Conservation (phyloP, 371 early-diverging fungal genomes). For the Spraguea lophii region DNA sequence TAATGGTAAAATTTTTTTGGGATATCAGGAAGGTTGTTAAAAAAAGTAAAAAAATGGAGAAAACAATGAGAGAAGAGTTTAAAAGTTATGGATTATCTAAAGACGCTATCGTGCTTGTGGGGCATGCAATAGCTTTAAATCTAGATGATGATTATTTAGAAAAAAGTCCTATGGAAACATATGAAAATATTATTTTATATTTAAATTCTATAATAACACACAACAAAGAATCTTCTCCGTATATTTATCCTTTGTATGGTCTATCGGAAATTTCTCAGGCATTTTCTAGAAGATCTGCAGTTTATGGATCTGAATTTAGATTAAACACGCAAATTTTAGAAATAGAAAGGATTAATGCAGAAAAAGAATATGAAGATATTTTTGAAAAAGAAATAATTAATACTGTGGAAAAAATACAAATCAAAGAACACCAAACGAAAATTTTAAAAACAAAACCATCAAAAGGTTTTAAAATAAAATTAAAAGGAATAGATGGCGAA, state of each 20-base stretch:
- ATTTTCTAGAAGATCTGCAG: conserved; percentile 63
- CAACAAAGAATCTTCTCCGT: conserved; percentile 61
- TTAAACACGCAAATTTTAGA: conserved; percentile 26
- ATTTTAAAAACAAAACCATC: not conserved
- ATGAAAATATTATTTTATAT: conserved; percentile 73
- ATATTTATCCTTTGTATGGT: conserved; percentile 94
- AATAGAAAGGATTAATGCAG: too few relatives aligned
- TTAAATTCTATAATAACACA: conserved; percentile 76
- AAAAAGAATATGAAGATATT: too few relatives aligned
- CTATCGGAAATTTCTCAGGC: conserved; percentile 95
- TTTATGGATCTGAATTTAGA: conserved; percentile 36
- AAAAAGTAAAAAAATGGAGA: conserved; percentile 1
- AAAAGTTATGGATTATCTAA: conserved; percentile 66
- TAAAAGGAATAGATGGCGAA: too few relatives aligned
- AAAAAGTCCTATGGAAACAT: conserved; percentile 65
- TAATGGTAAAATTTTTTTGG: conserved; percentile 81
- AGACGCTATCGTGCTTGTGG: conserved; percentile 81
- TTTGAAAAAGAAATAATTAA: too few relatives aligned
- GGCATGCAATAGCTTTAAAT: conserved; percentile 90
- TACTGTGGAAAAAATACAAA: not conserved
- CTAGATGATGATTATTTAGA: conserved; percentile 71
- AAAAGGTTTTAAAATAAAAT: not conserved
- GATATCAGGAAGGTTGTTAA: conserved; percentile 50
- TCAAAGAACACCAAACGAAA: too few relatives aligned
- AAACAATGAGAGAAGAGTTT: conserved; percentile 67